These are phyloP conservation scores for Podaxis sp. DNA, from an alignment of 768 basidiomycete genomes.

Conservation along the genomic window DNA sequence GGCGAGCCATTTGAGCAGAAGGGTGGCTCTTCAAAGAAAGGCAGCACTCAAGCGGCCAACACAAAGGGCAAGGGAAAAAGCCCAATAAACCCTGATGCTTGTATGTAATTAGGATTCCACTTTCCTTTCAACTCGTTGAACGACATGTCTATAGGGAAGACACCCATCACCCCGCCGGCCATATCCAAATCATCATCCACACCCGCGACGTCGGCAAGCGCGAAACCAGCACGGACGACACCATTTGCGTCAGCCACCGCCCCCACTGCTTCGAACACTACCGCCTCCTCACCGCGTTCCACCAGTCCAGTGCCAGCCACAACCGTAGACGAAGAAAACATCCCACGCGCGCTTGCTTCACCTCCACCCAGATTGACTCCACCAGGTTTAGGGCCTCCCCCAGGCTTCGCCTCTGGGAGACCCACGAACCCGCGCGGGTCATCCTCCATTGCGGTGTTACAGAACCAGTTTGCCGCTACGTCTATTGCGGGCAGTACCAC, in stretches of 20 bases:
- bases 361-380: not conserved
- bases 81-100: slow-evolving; percentile 4
- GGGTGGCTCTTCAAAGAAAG: not conserved
- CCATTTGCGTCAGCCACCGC: not conserved
- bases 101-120: not conserved
- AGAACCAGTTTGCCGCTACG: not conserved
- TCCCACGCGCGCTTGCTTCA: not conserved
- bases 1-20: not conserved
- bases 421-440: slow-evolving; percentile 9
- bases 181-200: not conserved
- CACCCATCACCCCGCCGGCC: slow-evolving; percentile 1
- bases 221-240: not conserved
- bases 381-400: not conserved
- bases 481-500: not conserved
- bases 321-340: not conserved
- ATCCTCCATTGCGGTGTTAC: slow-evolving; percentile 4
- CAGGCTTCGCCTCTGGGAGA: not conserved
- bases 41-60: not conserved
- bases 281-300: not conserved
- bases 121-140: not conserved
- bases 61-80: not conserved
- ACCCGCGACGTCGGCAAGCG: no score
- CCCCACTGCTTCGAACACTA: not conserved
- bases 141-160: not conserved
- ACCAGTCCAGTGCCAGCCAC: not conserved